phyloP scores from a whole-genome alignment of 768 basidiomycete genomes.

The Russula sp. region DNA sequence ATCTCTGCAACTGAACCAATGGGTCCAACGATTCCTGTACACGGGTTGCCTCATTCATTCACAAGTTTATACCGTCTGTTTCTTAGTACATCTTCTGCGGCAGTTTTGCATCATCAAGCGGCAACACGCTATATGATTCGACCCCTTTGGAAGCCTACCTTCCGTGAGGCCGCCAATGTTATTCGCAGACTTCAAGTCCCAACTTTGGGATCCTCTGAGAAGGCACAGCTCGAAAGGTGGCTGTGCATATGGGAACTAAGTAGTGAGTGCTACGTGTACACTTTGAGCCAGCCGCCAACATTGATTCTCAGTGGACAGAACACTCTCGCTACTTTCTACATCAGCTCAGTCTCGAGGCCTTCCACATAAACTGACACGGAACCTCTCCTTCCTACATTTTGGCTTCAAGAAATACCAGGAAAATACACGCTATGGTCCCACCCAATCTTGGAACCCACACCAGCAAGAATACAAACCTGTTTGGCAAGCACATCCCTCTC shows the following conservation, averaged over 20 bases:
- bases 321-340: conserved; percentile 53
- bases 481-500: conserved; percentile 14
- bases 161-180: conserved; percentile 18
- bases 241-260: conserved; percentile 21
- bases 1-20: neutral
- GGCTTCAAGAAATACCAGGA: conserved; percentile 26
- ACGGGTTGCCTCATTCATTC: conserved; percentile 14
- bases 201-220: neutral
- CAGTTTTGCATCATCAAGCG: conserved; percentile 19
- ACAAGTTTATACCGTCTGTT: conserved; percentile 21
- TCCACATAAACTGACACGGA: conserved; percentile 52
- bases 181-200: conserved; percentile 8
- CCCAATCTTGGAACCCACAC: conserved; percentile 11
- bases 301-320: conserved; percentile 52
- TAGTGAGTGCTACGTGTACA: conserved; percentile 5
- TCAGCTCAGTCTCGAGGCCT: conserved; percentile 61
- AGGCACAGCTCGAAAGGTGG: no score
- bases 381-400: conserved; percentile 42
- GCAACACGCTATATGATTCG: conserved; percentile 16
- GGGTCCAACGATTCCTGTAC: neutral
- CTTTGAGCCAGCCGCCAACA: neutral
- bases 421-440: conserved; percentile 16
- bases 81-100: conserved; percentile 17
- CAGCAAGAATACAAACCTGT: conserved; percentile 18
- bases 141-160: conserved; percentile 17